These are phyloP conservation scores for Chrysanthemum lavandulifolium DNA, from an alignment of 129 eudicot genomes.

Conservation along the genomic window DNA sequence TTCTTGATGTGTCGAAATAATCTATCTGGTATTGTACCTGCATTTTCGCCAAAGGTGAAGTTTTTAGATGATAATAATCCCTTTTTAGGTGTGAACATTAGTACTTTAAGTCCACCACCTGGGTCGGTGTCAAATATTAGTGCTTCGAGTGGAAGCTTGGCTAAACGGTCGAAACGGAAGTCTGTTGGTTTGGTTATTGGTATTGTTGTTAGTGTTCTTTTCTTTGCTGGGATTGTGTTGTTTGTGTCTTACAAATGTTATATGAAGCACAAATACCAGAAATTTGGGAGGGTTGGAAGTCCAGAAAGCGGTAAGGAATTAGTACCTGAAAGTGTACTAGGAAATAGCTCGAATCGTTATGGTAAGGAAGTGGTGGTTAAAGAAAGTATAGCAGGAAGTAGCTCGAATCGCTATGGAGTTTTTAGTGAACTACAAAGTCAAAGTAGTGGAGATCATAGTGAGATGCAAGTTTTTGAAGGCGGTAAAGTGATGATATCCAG, in stretches of 20 bases:
- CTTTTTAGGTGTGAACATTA: constrained; percentile 5
- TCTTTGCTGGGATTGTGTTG: constrained; percentile 3
- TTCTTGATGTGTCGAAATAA: constrained; percentile 13
- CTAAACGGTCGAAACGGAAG: neutral
- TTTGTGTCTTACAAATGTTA: constrained; percentile 16
- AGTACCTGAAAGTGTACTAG: constrained; percentile 2
- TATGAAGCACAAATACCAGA: constrained; percentile 14
- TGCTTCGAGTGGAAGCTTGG: neutral
- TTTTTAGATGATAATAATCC: constrained; percentile 7
- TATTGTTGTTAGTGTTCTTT: constrained; percentile 10
- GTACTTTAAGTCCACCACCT: neutral
- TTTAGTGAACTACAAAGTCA: constrained; percentile 8
- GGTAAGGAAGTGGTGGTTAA: neutral
- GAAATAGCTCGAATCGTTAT: constrained; percentile 6
- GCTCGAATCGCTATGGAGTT: neutral
- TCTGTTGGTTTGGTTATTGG: constrained; percentile 4
- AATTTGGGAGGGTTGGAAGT: constrained; percentile 21
- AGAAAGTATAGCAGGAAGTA: constrained; percentile 9
- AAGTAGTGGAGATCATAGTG: constrained; percentile 17
- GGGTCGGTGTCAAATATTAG: constrained; percentile 2
- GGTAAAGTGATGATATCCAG: constrained; percentile 15
- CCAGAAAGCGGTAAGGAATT: constrained; percentile 9
- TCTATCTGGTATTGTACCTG: neutral
- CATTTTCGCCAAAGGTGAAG: constrained; percentile 6
- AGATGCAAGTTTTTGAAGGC: constrained; percentile 14